Evolutionary conservation across 2,329 filamentous ascomycete species (phyloP).

Genomic region (Mycosphaerelloides madeirae): DNA sequence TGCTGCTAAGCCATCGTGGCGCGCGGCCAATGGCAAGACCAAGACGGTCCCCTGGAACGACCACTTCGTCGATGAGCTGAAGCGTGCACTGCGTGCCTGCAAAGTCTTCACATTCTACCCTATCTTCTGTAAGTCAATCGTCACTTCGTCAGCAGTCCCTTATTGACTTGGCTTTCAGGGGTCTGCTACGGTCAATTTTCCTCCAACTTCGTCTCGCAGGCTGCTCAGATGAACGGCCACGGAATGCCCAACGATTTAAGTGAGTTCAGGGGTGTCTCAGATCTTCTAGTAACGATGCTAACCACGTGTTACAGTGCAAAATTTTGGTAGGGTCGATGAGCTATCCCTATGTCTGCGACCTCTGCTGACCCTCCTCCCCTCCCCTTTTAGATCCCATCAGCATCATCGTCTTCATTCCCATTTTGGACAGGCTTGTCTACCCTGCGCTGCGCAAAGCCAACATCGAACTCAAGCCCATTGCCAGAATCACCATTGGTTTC

Average conservation of each 20-base stretch:
- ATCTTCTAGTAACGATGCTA: too few species aligned
- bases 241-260: conserved; percentile 46
- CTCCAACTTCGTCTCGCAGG: conserved; percentile 47
- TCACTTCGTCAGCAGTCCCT: too few species aligned
- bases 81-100: conserved; percentile 61
- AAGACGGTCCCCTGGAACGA: conserved; percentile 58
- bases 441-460: conserved; percentile 40
- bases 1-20: conserved; percentile 63
- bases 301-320: too few species aligned
- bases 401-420: conserved; percentile 44
- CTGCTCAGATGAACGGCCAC: conserved; percentile 42
- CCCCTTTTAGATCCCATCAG: conserved; percentile 44
- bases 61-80: conserved; percentile 67
- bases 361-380: too few species aligned
- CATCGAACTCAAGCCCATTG: conserved; percentile 46
- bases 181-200: conserved; percentile 37
- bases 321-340: too few species aligned
- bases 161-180: too few species aligned
- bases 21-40: conserved; percentile 47
- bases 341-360: too few species aligned
- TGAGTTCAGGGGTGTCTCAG: too few species aligned
- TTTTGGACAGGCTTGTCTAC: conserved; percentile 44
- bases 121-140: too few species aligned
- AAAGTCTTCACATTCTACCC: conserved; percentile 58
- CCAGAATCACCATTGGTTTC: conserved; percentile 51